These are phyloP conservation scores for Papilionanthe hybrid DNA, from an alignment of 116 monocot genomes.

Conservation along the genomic window DNA sequence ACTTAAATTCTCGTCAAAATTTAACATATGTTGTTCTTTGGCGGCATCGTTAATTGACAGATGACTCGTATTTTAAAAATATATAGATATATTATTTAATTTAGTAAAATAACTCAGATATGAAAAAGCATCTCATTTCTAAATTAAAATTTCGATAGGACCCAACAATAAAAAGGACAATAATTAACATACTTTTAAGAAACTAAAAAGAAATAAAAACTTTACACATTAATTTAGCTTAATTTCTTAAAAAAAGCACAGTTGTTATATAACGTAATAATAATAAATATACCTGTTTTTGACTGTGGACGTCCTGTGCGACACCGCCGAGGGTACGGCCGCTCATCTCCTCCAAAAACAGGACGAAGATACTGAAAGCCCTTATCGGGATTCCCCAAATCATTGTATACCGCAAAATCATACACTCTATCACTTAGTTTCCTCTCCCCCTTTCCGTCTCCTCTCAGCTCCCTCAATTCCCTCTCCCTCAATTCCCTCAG, in stretches of 20 bases:
- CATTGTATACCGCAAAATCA: constrained; percentile 48
- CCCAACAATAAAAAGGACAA: too few relatives aligned
- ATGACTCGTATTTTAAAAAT: too few relatives aligned
- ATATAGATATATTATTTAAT: too few relatives aligned
- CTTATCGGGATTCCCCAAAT: constrained; percentile 50
- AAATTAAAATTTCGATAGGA: too few relatives aligned
- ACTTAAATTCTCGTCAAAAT: too few relatives aligned
- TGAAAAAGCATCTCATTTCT: too few relatives aligned
- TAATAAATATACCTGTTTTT: constrained; percentile 23
- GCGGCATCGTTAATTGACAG: too few relatives aligned
- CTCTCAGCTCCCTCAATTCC: constrained; percentile 38
- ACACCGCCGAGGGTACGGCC: constrained; percentile 38
- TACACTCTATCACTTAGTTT: constrained; percentile 32
- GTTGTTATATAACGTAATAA: neutral
- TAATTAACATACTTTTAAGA: too few relatives aligned
- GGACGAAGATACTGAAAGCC: constrained; percentile 30
- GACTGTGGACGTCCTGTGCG: constrained; percentile 33
- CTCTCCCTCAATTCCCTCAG: constrained; percentile 26
- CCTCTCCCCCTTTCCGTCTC: constrained; percentile 41
- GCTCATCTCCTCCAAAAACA: constrained; percentile 33
- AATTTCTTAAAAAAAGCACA: neutral
- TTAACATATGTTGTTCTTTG: too few relatives aligned
- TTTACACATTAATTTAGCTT: neutral
- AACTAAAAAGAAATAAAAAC: neutral
- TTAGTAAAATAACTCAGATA: too few relatives aligned